A percentile compares a stretch with the other conserved stretches of the same genome.
phyloP scores from a whole-genome alignment of 2,329 filamentous ascomycete species.

The Kalaharituber pfeilii region DNA sequence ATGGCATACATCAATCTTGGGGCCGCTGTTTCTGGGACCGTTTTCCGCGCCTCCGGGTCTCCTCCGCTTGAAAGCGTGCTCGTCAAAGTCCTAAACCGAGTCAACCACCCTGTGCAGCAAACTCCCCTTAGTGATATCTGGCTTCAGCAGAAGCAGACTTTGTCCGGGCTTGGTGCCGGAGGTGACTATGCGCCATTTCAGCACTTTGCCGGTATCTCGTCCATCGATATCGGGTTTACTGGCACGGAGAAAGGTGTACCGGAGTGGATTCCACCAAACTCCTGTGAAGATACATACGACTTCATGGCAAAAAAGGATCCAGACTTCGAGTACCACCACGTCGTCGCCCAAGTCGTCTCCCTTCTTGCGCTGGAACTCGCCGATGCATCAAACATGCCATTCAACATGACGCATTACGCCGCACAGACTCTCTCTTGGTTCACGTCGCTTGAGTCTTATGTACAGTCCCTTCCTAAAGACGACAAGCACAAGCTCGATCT shows the following conservation, averaged over 20 bases:
- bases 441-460: conserved; percentile 48
- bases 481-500: conserved; percentile 33
- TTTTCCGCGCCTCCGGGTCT: conserved; percentile 63
- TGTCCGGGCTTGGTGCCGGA: conserved; percentile 54
- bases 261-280: conserved; percentile 31
- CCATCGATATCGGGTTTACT: conserved; percentile 65
- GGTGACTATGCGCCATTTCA: conserved; percentile 86
- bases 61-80: conserved; percentile 62
- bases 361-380: conserved; percentile 72
- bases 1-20: conserved; percentile 88
- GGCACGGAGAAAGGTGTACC: conserved; percentile 30
- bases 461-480: conserved; percentile 30
- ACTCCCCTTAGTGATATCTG: conserved; percentile 57
- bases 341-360: conserved; percentile 62
- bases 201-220: conserved; percentile 73
- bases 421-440: conserved; percentile 46
- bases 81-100: conserved; percentile 53
- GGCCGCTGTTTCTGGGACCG: conserved; percentile 54
- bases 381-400: conserved; percentile 64
- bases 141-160: conserved; percentile 41
- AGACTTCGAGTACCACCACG: conserved; percentile 60
- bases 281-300: conserved; percentile 76
- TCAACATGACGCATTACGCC: conserved; percentile 62
- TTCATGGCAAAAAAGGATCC: conserved; percentile 74
- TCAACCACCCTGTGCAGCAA: conserved; percentile 55